Percentiles rank a stretch among this genome's conserved stretches.
phyloP scores from a whole-genome alignment of 2,329 filamentous ascomycete genomes.

The Dothidotthia symphoricarpi region DNA sequence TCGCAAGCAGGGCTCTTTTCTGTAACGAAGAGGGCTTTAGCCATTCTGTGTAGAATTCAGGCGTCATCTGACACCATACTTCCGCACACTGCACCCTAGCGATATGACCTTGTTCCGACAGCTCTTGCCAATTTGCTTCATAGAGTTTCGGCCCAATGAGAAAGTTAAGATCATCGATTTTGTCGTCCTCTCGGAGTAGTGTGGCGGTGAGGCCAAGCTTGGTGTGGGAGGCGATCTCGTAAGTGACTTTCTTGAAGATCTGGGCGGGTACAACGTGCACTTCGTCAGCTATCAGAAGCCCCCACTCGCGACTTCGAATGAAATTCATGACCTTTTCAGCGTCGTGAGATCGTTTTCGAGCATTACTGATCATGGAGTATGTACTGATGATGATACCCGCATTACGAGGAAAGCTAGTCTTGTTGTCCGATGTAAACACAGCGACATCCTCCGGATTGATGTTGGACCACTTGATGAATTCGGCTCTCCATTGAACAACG shows the following conservation, averaged over 20 bases:
- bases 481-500: conserved; percentile 91
- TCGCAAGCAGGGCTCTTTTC: conserved; percentile 72
- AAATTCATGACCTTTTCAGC: conserved; percentile 98
- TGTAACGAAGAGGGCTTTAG: conserved; percentile 63
- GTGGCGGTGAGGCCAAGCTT: conserved; percentile 95
- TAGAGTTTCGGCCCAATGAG: conserved; percentile 96
- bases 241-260: conserved; percentile 93
- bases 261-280: conserved; percentile 97
- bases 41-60: conserved; percentile 96
- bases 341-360: conserved; percentile 82
- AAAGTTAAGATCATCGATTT: conserved; percentile 96
- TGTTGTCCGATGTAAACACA: conserved; percentile 91
- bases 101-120: conserved; percentile 95
- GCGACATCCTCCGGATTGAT: conserved; percentile 91
- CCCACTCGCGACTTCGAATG: conserved; percentile 86
- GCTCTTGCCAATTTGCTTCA: conserved; percentile 99
- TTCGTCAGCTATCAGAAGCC: conserved; percentile 93
- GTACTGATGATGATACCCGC: conserved; percentile 97
- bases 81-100: conserved; percentile 96
- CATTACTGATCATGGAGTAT: conserved; percentile 98
- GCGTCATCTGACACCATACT: conserved; percentile 99
- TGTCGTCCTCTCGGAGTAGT: conserved; percentile 92
- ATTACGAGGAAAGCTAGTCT: conserved; percentile 78
- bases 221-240: conserved; percentile 88
- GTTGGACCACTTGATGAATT: conserved; percentile 99